Percentiles rank a stretch among this genome's conserved stretches.
Conservation (phyloP, 352 stramenopile species). For the Globisporangium yorkense region DNA sequence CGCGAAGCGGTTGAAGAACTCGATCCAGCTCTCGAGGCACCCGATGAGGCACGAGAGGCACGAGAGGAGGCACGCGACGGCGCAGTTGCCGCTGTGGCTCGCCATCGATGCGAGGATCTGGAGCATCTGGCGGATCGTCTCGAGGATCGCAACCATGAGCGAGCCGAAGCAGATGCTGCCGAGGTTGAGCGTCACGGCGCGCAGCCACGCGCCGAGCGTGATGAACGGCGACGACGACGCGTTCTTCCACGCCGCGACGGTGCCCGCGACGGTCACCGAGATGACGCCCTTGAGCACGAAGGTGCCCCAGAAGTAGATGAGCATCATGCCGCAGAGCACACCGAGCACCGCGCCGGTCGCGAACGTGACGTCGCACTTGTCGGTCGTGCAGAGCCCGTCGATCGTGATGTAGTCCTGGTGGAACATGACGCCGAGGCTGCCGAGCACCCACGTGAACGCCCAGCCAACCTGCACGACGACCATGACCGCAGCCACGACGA, state of each 20-base stretch:
- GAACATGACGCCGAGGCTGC: constrained; percentile 80
- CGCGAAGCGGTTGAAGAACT: constrained; percentile 90
- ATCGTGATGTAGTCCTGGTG: constrained; percentile 62
- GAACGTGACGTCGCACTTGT: constrained; percentile 45
- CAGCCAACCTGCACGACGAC: constrained; percentile 85
- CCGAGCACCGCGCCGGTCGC: constrained; percentile 44
- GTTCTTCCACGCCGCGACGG: constrained; percentile 88
- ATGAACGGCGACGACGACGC: constrained; percentile 66
- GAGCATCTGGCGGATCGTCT: constrained; percentile 67
- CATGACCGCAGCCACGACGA: constrained; percentile 78
- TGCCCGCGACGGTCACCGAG: constrained; percentile 84
- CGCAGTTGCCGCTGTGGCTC: constrained; percentile 66
- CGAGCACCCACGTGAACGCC: constrained; percentile 81
- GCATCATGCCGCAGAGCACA: constrained; percentile 81
- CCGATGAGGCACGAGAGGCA: constrained; percentile 73
- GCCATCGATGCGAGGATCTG: constrained; percentile 58
- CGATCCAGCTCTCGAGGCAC: constrained; percentile 77
- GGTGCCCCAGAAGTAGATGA: constrained; percentile 92
- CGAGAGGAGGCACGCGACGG: constrained; percentile 53
- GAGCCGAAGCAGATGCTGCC: constrained; percentile 92
- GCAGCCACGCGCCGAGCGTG: constrained; percentile 67
- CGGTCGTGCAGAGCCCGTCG: constrained; percentile 30
- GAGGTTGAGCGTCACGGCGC: constrained; percentile 84
- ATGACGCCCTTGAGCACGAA: constrained; percentile 88
- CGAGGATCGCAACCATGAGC: constrained; percentile 88